Conservation (phyloP, 2,329 filamentous ascomycete genomes). For the Fusarium chlamydosporum region DNA sequence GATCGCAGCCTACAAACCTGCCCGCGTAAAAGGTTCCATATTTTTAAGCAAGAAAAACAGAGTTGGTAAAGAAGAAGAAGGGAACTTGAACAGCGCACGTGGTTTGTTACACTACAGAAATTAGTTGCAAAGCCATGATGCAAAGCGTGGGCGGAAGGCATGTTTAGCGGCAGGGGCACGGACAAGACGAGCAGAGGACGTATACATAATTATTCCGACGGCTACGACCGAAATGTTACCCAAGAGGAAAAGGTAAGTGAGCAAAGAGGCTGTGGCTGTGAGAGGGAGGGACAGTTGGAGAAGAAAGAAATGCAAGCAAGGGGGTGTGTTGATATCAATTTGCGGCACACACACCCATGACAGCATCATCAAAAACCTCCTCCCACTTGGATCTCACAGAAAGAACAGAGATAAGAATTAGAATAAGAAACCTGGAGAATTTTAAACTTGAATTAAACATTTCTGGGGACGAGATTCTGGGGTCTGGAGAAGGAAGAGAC, state of each 20-base stretch:
- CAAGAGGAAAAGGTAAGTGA: constrained; percentile 10
- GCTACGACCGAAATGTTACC: constrained; percentile 43
- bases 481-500: constrained; percentile 29
- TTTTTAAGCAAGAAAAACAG: not conserved
- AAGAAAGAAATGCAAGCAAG: constrained; percentile 20
- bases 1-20: not conserved
- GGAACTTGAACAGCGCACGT: constrained; percentile 15
- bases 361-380: constrained; percentile 15
- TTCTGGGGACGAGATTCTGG: constrained; percentile 37
- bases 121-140: constrained; percentile 23
- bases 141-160: constrained; percentile 11
- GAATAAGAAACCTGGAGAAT: constrained; percentile 37
- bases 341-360: constrained; percentile 12
- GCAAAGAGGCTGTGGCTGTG: constrained; percentile 17
- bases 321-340: constrained; percentile 11
- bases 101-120: constrained; percentile 16
- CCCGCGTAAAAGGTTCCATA: not conserved
- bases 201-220: constrained; percentile 27
- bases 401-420: constrained; percentile 7
- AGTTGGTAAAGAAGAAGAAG: not conserved
- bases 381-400: not conserved
- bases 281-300: constrained; percentile 37
- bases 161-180: constrained; percentile 5
- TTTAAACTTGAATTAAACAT: constrained; percentile 32
- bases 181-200: too few relatives aligned